These are phyloP conservation scores for Conticribra weissflogii DNA, from an alignment of 108 stramenopile species.

Conservation along the genomic window DNA sequence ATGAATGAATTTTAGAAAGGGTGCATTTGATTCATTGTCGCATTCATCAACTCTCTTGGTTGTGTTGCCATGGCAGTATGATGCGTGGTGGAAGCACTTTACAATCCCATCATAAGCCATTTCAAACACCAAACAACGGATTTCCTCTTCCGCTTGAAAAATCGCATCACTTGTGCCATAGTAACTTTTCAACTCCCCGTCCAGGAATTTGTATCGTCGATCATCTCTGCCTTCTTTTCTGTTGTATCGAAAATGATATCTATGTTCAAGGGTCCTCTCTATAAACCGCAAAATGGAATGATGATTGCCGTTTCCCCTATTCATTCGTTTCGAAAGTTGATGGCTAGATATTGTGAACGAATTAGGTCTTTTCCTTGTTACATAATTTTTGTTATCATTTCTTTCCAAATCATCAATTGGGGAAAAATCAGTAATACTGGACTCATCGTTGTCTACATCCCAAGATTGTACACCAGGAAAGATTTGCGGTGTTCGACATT, in stretches of 20 bases:
- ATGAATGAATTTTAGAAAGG: no score
- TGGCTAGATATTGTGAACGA: neutral
- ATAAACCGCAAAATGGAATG: slow-evolving; percentile 37
- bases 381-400: neutral
- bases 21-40: neutral
- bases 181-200: slow-evolving; percentile 20
- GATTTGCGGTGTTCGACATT: neutral
- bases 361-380: neutral
- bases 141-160: slow-evolving; percentile 29
- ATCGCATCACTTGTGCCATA: slow-evolving; percentile 27
- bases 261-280: slow-evolving; percentile 19
- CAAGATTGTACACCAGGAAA: neutral
- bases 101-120: slow-evolving; percentile 34
- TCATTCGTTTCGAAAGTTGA: slow-evolving; percentile 22
- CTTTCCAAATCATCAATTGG: neutral
- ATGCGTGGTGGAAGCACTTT: neutral
- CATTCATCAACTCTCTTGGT: neutral
- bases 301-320: slow-evolving; percentile 26
- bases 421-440: no score
- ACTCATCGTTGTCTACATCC: neutral
- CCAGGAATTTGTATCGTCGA: slow-evolving; percentile 10
- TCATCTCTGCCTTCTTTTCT: neutral
- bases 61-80: neutral
- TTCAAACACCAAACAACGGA: slow-evolving; percentile 31
- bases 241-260: slow-evolving; percentile 9